Evolutionary conservation across 2,329 filamentous ascomycete genomes (phyloP), one percentile per base, ranked within the genome.

Genomic region (Ustulina deusta): DNA sequence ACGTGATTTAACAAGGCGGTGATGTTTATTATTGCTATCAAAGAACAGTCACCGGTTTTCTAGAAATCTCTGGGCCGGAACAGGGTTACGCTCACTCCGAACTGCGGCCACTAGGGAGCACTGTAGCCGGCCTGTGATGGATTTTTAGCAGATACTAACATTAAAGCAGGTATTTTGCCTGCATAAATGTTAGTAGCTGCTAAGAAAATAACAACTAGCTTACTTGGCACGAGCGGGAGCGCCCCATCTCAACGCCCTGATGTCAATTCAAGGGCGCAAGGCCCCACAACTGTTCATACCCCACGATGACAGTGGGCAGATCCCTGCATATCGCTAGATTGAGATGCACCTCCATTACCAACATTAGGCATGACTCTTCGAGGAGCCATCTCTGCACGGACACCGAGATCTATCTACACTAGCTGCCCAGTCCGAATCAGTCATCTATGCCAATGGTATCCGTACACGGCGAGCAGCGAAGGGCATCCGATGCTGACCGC

Each of bases 181-280:
- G 15, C 22, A 15, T 6, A 40, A 11, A 20, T 49, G 56, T 49
- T 38, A 40, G 6, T 44, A 6, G 27, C 20, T 27, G 55, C 46
- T 59, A 46, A 17, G 17, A 46, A 17, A 22, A 46, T 6, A 15
- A 6, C 15, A 59, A 38, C 63, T 57, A 25, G 22, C 9, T 20
- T 46, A 3, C 61, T 68, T 69, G 58, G 63, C 67, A 48, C 34
- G 32, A 29, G 36, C 25, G 15, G 54, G 54, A 27, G 32, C 4
- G 22, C 34, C 34, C 34, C 52, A 55, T 55, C n/a, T 51, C 38
- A 15, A 51, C 64, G 74, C 74, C 72, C 74, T 76, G 70, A 72
- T 73, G 79, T 81, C 78, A 79, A 78, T 62, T 70, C 72, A 81
- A 81, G 79, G 79, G 79, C 79, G 79, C 74, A 74, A 73, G 76